Conservation (phyloP, 73 alveolate species). For the Paramecium caudatum region DNA sequence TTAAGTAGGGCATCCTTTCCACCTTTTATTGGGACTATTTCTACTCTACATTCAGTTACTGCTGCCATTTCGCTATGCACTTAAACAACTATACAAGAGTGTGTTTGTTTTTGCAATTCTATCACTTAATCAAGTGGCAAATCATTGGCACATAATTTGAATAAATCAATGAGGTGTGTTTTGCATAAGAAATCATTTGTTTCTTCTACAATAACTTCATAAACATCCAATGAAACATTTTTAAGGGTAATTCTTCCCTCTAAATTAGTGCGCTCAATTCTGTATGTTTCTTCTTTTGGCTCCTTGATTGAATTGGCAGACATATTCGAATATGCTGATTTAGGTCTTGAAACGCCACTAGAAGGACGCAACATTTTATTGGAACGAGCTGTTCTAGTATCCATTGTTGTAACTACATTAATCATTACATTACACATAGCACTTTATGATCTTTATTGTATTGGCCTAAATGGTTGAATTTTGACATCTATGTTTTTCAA, state of each 20-base stretch:
- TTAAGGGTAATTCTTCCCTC: slow-evolving; percentile 72
- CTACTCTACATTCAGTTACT: slow-evolving; percentile 35
- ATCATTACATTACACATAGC: neutral
- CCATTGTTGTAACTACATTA: too few relatives aligned
- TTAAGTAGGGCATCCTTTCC: slow-evolving; percentile 52
- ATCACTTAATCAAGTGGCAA: neutral
- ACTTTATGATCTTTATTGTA: neutral
- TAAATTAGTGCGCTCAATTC: slow-evolving; percentile 60
- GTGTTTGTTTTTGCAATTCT: slow-evolving; percentile 27
- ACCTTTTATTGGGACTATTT: slow-evolving; percentile 46
- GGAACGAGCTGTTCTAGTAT: neutral
- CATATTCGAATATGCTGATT: slow-evolving; percentile 52
- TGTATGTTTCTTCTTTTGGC: slow-evolving; percentile 37
- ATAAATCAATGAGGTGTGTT: slow-evolving; percentile 37
- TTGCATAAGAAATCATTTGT: slow-evolving; percentile 74
- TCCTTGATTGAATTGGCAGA: slow-evolving; percentile 65
- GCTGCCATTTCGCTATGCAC: neutral
- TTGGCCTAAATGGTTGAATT: slow-evolving; percentile 57
- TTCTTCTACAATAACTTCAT: slow-evolving; percentile 75
- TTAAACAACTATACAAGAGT: slow-evolving; percentile 21
- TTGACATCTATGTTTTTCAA: slow-evolving; percentile 54
- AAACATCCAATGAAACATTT: slow-evolving; percentile 78
- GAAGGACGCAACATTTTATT: slow-evolving; percentile 57
- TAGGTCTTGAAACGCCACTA: slow-evolving; percentile 63
- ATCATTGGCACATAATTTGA: neutral